Percentiles rank a stretch among this genome's conserved stretches.
phyloP scores from a whole-genome alignment of 257 asterid species.

The Gentiana dahurica region DNA sequence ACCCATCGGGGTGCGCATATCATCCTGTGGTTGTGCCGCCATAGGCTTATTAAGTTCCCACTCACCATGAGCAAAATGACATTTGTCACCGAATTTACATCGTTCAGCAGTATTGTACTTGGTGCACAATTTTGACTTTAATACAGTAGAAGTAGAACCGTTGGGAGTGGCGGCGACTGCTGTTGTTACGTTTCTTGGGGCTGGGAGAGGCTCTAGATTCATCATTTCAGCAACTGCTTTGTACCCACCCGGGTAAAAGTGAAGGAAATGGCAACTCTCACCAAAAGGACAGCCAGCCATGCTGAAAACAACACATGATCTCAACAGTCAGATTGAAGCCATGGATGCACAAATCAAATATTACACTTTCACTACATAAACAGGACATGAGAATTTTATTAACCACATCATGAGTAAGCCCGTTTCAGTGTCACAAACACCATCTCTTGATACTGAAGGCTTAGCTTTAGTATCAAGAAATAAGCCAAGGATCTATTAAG shows the following conservation, averaged over 20 bases:
- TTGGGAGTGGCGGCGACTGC: slow-evolving; percentile 33
- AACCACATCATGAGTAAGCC: no score
- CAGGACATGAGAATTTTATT: neutral
- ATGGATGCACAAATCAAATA: neutral
- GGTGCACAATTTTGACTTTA: slow-evolving; percentile 72
- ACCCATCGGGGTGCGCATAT: slow-evolving; percentile 41
- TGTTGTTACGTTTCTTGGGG: slow-evolving; percentile 25
- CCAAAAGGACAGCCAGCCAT: slow-evolving; percentile 61
- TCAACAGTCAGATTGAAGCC: slow-evolving; percentile 1
- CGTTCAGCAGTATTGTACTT: slow-evolving; percentile 72
- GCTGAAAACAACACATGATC: slow-evolving; percentile 31
- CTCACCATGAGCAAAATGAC: slow-evolving; percentile 93
- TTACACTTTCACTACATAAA: neutral
- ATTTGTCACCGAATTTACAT: slow-evolving; percentile 82
- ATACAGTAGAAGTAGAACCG: slow-evolving; percentile 37
- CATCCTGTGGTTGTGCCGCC: slow-evolving; percentile 34
- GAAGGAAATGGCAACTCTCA: slow-evolving; percentile 89
- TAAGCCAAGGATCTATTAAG: no score
- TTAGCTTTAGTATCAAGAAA: no score
- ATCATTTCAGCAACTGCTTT: slow-evolving; percentile 77
- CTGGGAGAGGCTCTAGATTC: slow-evolving; percentile 63
- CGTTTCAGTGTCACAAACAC: no score
- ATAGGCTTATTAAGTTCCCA: slow-evolving; percentile 74
- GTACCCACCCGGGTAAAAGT: slow-evolving; percentile 79
- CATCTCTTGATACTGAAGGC: no score